These are phyloP conservation scores for Leccinum rimulosum DNA, from an alignment of 768 basidiomycete genomes.

Conservation along the genomic window DNA sequence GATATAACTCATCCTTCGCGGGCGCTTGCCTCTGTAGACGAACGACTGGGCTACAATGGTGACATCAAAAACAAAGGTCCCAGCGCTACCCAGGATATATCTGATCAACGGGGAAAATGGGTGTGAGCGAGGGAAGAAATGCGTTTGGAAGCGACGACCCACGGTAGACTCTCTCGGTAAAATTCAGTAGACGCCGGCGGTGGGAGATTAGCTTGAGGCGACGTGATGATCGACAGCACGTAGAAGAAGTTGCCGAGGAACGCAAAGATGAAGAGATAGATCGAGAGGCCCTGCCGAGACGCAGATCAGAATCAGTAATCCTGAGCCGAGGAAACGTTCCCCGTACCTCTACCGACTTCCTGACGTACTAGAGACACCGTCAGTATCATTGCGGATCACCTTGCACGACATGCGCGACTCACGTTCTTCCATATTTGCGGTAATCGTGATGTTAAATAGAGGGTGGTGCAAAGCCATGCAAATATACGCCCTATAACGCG, in stretches of 20 bases:
- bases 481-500: conserved; percentile 84
- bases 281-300: conserved; percentile 75
- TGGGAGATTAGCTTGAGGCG: conserved; percentile 58
- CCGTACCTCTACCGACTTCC: conserved; percentile 84
- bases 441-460: conserved; percentile 90
- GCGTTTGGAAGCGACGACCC: conserved; percentile 31
- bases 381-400: conserved; percentile 1
- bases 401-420: conserved; percentile 34
- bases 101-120: conserved; percentile 33
- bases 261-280: conserved; percentile 90
- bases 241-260: conserved; percentile 94
- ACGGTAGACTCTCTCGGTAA: conserved; percentile 84
- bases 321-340: conserved; percentile 1
- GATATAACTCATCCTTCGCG: conserved; percentile 26
- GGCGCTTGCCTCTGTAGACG: conserved; percentile 61
- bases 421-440: conserved; percentile 99
- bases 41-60: conserved; percentile 86
- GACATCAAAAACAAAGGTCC: conserved; percentile 91
- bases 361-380: conserved; percentile 54
- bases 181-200: conserved; percentile 62
- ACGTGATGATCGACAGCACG: conserved; percentile 83
- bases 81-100: conserved; percentile 88
- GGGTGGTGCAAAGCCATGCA: conserved; percentile 90
- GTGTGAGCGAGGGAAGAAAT: background rate
- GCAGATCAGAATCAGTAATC: conserved; percentile 4